Conservation (phyloP, 441 rosid genomes). For the Cnidoscolus chayamansa region DNA sequence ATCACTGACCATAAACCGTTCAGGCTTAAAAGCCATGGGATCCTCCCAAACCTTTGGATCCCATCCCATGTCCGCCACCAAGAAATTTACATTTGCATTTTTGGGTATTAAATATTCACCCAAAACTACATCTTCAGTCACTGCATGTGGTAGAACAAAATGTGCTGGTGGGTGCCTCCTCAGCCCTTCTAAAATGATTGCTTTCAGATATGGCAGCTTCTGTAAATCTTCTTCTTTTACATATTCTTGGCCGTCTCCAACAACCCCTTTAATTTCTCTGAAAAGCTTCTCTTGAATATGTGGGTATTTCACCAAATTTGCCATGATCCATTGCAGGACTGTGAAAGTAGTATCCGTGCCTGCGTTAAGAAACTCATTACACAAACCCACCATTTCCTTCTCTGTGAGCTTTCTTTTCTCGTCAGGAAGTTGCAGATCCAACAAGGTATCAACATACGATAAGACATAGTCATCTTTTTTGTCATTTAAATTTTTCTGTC, state of each 20-base stretch:
- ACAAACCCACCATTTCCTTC: constrained; percentile 21
- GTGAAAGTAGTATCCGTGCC: constrained; percentile 34
- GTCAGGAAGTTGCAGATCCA: constrained; percentile 26
- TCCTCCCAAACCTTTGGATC: constrained; percentile 45
- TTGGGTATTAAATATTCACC: constrained; percentile 34
- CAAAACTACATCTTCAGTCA: constrained; percentile 29
- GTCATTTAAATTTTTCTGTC: background rate
- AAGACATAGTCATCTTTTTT: background rate
- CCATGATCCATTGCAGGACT: constrained; percentile 39
- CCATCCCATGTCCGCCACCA: constrained; percentile 44
- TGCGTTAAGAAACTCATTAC: constrained; percentile 30
- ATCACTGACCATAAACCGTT: constrained; percentile 28
- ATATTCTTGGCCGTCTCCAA: constrained; percentile 3
- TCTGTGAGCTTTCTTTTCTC: constrained; percentile 30
- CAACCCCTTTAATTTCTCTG: constrained; percentile 25
- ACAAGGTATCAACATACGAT: constrained; percentile 27
- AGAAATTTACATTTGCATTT: constrained; percentile 30
- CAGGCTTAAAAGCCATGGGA: constrained; percentile 41
- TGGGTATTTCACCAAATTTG: constrained; percentile 34
- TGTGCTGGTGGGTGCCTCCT: constrained; percentile 43
- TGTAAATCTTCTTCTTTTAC: constrained; percentile 33
- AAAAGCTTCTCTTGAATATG: constrained; percentile 29
- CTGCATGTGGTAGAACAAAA: constrained; percentile 36
- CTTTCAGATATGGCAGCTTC: constrained; percentile 36
- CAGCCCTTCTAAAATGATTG: constrained; percentile 36